Evolutionary conservation across 495 filamentous ascomycete species (phyloP), one percentile per base, ranked within the genome.

Genomic region (Talaromyces thailandensis): DNA sequence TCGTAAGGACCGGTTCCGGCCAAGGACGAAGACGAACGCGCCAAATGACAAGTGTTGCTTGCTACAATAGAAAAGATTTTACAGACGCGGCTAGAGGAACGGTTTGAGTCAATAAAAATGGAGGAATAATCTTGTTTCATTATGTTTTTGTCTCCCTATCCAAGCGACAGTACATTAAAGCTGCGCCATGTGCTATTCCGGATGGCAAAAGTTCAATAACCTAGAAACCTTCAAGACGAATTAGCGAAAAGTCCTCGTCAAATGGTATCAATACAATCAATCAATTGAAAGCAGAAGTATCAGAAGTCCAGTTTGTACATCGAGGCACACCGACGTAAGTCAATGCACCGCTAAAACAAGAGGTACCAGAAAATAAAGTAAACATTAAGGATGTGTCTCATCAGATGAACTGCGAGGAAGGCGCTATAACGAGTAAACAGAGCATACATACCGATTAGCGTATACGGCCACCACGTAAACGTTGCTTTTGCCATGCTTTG

Each of bases 271-370:
- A 12, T 5, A 3, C 14, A 4, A 55, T 9, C 3, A 55, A 55
- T 55, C 51, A 28, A 28, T 53, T 35, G 64, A 60, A 64, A 65
- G 31, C 63, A 62, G 43, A 58, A 18, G 9, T 35, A 69, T 84
- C 82, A 84, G 82, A 84, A 84, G 82, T 83, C 82, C 81, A 75
- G 72, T 75, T 79, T 82, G 81, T 82, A 83, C 82, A 84, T 82
- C 69, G 81, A 74, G 76, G 70, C 67, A 68, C 62, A 69, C 71
- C 76, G 73, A 73, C 61, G 29, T 21, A 56, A 62, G 66, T 74
- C 65, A 72, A 68, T 69, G 70, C 56, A 65, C 66, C 69, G 72
- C 81, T 84, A 75, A 83, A 77, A 82, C 82, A 84, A 84, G 82
- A 84, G 82, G 82, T 84, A 84, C 81, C 82, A 84, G 82, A 84